These are phyloP conservation scores for Exophiala xenobiotica DNA, from an alignment of 2,329 filamentous ascomycete genomes.

Conservation along the genomic window DNA sequence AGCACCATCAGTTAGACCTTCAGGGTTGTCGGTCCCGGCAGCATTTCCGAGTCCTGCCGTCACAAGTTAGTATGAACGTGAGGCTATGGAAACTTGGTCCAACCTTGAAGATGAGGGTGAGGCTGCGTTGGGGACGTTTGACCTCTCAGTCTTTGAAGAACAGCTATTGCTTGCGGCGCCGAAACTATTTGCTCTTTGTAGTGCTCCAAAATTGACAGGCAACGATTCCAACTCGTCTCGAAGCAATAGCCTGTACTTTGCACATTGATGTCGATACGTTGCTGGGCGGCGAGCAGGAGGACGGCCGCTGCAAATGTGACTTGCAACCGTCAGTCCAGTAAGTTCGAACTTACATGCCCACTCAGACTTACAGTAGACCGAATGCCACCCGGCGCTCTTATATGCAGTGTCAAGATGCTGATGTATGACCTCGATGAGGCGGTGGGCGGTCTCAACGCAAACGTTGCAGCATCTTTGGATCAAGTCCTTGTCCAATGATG, in stretches of 20 bases:
- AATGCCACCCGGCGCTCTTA: constrained; percentile 8
- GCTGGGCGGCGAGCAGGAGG: constrained; percentile 2
- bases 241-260: constrained; percentile 2
- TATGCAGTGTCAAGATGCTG: constrained; percentile 16
- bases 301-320: constrained; percentile 10
- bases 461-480: constrained; percentile 34
- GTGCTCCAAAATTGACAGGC: constrained; percentile 7
- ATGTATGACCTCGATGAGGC: constrained; percentile 36
- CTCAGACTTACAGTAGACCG: constrained; percentile 9
- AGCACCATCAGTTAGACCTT: no score
- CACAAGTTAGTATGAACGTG: no score
- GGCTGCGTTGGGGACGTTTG: neutral
- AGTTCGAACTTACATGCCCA: no score
- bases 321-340: neutral
- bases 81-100: no score
- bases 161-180: constrained; percentile 8
- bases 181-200: constrained; percentile 13
- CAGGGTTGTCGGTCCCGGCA: no score
- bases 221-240: constrained; percentile 6
- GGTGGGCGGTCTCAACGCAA: constrained; percentile 37
- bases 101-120: no score
- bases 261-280: neutral
- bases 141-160: neutral
- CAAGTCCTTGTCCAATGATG: constrained; percentile 4
- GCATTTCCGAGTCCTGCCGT: no score